Percentiles rank a stretch among this genome's conserved stretches.
These are phyloP conservation scores for Alnus glutinosa DNA, from an alignment of 306 rosid genomes.

Conservation along the genomic window DNA sequence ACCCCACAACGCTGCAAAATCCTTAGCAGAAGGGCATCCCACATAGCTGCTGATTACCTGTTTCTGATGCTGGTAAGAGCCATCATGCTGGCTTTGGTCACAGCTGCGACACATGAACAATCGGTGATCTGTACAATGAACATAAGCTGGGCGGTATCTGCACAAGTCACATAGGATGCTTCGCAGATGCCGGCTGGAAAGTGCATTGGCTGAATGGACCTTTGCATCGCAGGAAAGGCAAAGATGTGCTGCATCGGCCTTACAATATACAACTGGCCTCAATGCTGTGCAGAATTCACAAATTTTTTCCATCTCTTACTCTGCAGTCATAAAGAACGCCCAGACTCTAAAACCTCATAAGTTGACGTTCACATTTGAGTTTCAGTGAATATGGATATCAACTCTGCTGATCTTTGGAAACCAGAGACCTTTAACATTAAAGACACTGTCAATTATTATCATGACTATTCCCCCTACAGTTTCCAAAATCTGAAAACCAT, in stretches of 20 bases:
- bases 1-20: constrained; percentile 79
- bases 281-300: constrained; percentile 75
- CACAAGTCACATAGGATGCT: constrained; percentile 66
- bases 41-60: constrained; percentile 58
- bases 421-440: background rate
- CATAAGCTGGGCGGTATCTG: constrained; percentile 47
- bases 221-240: constrained; percentile 89
- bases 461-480: constrained; percentile 10
- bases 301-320: constrained; percentile 61
- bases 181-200: constrained; percentile 70
- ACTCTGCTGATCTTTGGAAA: background rate
- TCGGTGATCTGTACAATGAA: constrained; percentile 62
- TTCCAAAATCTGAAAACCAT: constrained; percentile 14
- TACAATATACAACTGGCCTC: constrained; percentile 81
- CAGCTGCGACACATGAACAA: constrained; percentile 67
- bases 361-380: constrained; percentile 15
- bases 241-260: constrained; percentile 83
- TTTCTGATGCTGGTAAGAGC: constrained; percentile 50
- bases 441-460: constrained; percentile 6
- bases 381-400: constrained; percentile 25
- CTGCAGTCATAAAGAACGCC: constrained; percentile 17
- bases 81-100: constrained; percentile 52
- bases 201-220: constrained; percentile 80
- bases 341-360: constrained; percentile 16
- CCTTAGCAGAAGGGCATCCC: constrained; percentile 80